Evolutionary conservation across 2,329 filamentous ascomycete species (phyloP), one percentile per base, ranked within the genome.

Genomic region (Aspergillus sp.): DNA sequence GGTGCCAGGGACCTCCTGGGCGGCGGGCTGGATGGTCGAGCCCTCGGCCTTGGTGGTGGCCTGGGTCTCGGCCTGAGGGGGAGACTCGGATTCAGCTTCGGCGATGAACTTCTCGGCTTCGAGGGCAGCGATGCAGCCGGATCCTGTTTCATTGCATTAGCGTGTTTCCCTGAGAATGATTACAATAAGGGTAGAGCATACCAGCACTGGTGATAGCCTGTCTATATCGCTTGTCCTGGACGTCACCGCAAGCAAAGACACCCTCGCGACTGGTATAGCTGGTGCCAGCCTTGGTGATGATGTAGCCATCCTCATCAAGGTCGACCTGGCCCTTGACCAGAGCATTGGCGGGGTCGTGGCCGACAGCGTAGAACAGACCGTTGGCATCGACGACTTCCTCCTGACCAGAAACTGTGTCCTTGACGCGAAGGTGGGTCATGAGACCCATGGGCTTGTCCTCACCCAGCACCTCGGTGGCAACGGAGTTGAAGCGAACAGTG

Each of bases 151-250:
- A 42, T 48, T 48, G 22, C 17, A 32, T 25, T 25, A 19, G 7
- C 41, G 25, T 19, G 20, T 44, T 12, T 43, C 17, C 12, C 13
- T 15, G n/a, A 43, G 23, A 30, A 48, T 43, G 20, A 33, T 13
- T 7, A 25, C 30, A 44, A 38, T 44, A 5, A 15, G 12, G 12
- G 12, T 30, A 19, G 9, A 57, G 81, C 84, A 66, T 76, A 90
- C 89, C 91, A 60, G 93, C 93, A 74, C 90, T 96, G 55, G 93
- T 98, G 58, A 98, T 94, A 42, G 93, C 93, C 76, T 98, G 93
- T 67, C 93, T 83, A 71, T 98, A 98, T 66, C 85, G 83, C 84
- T 97, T 98, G 69, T 98, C 94, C 76, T 98, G 93, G 7, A 98
- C 94, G 67, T 98, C 93, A 55, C 93, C 93, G 7, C 91, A 93